Percentiles rank a stretch among this genome's conserved stretches.
phyloP scores from a whole-genome alignment of 2,329 filamentous ascomycete genomes.

The Cytospora chrysosperma region DNA sequence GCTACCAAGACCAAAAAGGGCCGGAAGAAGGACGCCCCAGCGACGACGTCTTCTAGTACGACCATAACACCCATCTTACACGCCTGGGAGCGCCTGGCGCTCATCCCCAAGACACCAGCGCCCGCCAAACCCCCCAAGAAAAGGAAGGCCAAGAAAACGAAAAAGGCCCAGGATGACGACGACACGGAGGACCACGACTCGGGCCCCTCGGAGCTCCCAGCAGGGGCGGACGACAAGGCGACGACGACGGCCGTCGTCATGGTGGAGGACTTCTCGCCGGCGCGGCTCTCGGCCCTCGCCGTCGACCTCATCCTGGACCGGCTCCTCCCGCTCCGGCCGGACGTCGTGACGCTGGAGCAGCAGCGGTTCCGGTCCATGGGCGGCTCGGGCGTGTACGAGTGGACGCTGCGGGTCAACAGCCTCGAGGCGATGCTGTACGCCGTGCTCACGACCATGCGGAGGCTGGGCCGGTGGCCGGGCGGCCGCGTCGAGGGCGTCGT shows the following conservation, averaged over 20 bases:
- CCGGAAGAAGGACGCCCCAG: not conserved
- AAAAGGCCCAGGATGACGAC: not conserved
- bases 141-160: conserved; percentile 1
- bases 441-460: conserved; percentile 56
- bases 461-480: conserved; percentile 43
- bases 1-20: not conserved
- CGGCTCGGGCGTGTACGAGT: conserved; percentile 67
- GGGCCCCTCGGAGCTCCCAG: not conserved
- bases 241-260: conserved; percentile 7
- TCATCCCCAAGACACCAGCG: conserved; percentile 21
- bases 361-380: conserved; percentile 64
- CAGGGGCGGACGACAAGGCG: not conserved
- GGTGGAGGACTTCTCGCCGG: conserved; percentile 35
- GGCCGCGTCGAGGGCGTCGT: conserved; percentile 43
- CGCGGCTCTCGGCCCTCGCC: conserved; percentile 36
- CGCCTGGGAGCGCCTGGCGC: conserved; percentile 30
- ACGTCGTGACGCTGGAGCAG: conserved; percentile 67
- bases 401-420: conserved; percentile 80
- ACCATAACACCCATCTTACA: conserved; percentile 22
- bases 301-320: conserved; percentile 35
- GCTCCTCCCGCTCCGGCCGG: conserved; percentile 54
- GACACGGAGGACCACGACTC: not conserved
- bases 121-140: conserved; percentile 15
- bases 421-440: conserved; percentile 81
- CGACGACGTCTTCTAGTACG: conserved; percentile 31